Percentiles rank a stretch among this genome's conserved stretches.
These are phyloP conservation scores for Heracleum sosnowskyi DNA, from an alignment of 129 eudicot genomes.

Conservation along the genomic window DNA sequence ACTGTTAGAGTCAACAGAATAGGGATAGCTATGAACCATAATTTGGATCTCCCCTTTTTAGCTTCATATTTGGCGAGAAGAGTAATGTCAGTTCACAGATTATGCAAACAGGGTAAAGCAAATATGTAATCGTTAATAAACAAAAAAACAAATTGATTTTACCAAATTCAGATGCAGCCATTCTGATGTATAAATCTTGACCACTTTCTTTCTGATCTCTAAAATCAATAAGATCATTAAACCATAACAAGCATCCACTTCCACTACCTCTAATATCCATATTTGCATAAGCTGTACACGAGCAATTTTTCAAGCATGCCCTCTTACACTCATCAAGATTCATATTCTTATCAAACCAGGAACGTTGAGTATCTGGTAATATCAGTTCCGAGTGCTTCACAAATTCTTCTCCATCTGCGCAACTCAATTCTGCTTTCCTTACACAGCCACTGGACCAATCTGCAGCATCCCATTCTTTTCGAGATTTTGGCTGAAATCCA, in stretches of 20 bases:
- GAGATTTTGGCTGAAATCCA: slow-evolving; percentile 33
- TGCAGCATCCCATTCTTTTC: slow-evolving; percentile 22
- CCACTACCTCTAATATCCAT: slow-evolving; percentile 28
- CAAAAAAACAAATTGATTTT: not conserved
- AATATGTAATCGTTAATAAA: not conserved
- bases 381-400: slow-evolving; percentile 12
- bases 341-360: slow-evolving; percentile 25
- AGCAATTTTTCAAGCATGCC: slow-evolving; percentile 39
- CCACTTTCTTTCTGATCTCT: slow-evolving; percentile 16
- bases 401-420: slow-evolving; percentile 34
- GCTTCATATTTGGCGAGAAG: not conserved
- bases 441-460: slow-evolving; percentile 55
- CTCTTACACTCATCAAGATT: slow-evolving; percentile 34
- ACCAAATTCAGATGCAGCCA: slow-evolving; percentile 44
- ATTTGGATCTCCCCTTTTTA: not conserved
- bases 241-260: slow-evolving; percentile 63
- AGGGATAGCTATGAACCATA: not conserved
- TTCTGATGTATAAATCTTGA: slow-evolving; percentile 31
- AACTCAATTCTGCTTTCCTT: slow-evolving; percentile 21
- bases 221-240: slow-evolving; percentile 38
- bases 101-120: not conserved
- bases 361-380: slow-evolving; percentile 30
- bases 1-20: not conserved
- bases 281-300: slow-evolving; percentile 46
- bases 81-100: not conserved